Base-by-base conservation (phyloP, 352 stramenopile genomes). In the Hyaloperonospora brassicae region DNA sequence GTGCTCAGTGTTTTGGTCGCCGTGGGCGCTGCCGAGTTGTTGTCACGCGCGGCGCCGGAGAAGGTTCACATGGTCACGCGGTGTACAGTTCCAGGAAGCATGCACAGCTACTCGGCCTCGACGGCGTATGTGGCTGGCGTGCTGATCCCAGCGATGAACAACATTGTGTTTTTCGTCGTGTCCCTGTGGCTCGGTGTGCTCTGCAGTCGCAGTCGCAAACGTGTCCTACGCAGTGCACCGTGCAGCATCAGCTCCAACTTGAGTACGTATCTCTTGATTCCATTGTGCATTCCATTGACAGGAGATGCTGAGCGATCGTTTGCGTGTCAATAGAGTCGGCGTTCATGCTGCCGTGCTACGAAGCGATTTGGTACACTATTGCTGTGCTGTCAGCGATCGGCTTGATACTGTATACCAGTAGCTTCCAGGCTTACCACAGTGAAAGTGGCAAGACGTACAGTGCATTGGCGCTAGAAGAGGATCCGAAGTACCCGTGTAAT, bases 311-410 rank as follows among this genome's bases (percentile, higher is more conserved):
- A 34, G 27, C 4, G 17, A 17, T 17, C 70, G 7, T 50, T 10
- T 45, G 49, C 42, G 8, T 49, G 35, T 36, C 10, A 10, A 58
- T 49, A 89, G 79, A 80, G 13, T 86, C 80, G 49, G 79, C 76
- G 1, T 94, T 94, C 52, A 90, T 94, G 77, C 62, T 94, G n/a
- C 84, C 84, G 6, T 92, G 84, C 52, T 94, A 90, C 42, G 84
- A 89, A 59, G 58, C 72, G 22, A 84, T 94, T 17, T 94, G 79
- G 84, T 94, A 94, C 59, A 86, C 65, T 9, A 86, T 94, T 47
- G 68, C 72, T 5, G 58, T 72, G 0, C 51, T 94, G 5, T 79
- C 78, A 10, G 45, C 68, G 21, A 49, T 67, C 45, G 79, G 78
- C 1, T 53, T 89, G 21, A 53, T 79, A 5, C 50, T 90, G 6